phyloP scores from a whole-genome alignment of 306 rosid genomes.

The Pueraria montana region DNA sequence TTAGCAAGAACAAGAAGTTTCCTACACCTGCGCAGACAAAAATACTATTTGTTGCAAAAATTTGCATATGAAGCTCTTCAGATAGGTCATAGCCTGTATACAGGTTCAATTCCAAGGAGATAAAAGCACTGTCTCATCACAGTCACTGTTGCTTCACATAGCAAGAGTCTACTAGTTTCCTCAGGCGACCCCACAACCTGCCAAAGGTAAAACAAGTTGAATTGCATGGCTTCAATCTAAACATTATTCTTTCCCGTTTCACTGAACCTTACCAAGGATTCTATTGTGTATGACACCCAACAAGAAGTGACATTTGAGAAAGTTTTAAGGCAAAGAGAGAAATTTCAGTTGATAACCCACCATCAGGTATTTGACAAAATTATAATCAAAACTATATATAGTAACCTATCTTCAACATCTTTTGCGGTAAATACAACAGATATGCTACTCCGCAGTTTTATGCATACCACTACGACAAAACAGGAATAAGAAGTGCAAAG shows the following conservation, averaged over 20 bases:
- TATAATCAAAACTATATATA: not conserved
- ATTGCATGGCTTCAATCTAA: conserved; percentile 18
- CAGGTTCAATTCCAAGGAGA: conserved; percentile 89
- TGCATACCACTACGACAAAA: not conserved
- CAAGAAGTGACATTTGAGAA: not conserved
- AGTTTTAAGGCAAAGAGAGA: not conserved
- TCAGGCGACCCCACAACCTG: conserved; percentile 89
- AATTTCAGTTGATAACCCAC: conserved; percentile 22
- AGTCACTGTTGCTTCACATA: conserved; percentile 89
- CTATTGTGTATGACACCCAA: not conserved
- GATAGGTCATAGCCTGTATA: conserved; percentile 71
- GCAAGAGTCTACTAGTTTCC: conserved; percentile 91
- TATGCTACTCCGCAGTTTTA: not conserved
- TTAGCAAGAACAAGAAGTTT: conserved; percentile 13
- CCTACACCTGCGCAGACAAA: conserved; percentile 22
- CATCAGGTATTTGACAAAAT: conserved; percentile 4
- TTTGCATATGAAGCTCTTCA: conserved; percentile 9
- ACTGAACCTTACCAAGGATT: too few relatives aligned
- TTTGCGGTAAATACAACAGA: not conserved
- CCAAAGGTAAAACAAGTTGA: conserved; percentile 16
- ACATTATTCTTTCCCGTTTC: conserved; percentile 9
- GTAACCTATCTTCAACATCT: conserved; percentile 18
- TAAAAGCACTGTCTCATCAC: conserved; percentile 92
- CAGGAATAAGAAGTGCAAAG: not conserved
- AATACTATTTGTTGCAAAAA: conserved; percentile 27